Evolutionary conservation across 305 asterid species (phyloP), one percentile per base, ranked within the genome.

Genomic region (Nicotiana rustica): DNA sequence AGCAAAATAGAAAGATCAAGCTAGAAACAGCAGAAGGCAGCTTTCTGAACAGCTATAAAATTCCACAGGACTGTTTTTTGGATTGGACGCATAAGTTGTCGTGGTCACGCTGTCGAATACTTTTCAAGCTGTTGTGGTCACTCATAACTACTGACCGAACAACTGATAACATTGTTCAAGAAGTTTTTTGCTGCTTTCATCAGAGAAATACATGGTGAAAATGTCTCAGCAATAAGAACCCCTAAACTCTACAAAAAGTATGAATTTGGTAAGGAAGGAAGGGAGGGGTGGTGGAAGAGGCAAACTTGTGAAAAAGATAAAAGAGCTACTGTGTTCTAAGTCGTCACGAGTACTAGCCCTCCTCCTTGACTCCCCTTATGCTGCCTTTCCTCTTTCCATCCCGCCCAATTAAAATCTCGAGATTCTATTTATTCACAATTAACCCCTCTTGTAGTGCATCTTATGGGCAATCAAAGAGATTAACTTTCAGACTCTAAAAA

Each of bases 1-100:
- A 47, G 21, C 19, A 73, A 71, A 73, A 73, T 73, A 75, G 47
- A 75, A 49, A 75, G 21, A 7, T 75, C 65, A 75, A 75, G 64
- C 80, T 75, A 75, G 17, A 75, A 75, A 75, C 47, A 15, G 4
- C 29, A 75, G 15, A 75, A 73, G 25, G 62, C 44, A 73, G 79
- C 64, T 73, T 35, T 47, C 44, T 0, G 41, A 25, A 25, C 44
- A 75, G 79, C 60, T 14, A 75, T 41, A 41, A 8, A 41, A 41
- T 41, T 41, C 49, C 49, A 41, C 49, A 41, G 49, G 49, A 41
- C 49, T 41, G 0, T 8, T 41, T 41, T 41, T 5, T 6, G 49
- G 12, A 7, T 41, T 41, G 35, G 35, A 33, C 35, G 35, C 41
- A 1, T 5, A 36, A 36, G 41, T 36, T 36, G 41, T 5, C 41